Percentiles rank a stretch among this genome's conserved stretches.
phyloP scores from a whole-genome alignment of 1,139 yeast species.

The Hyphopichia buzzinii region DNA sequence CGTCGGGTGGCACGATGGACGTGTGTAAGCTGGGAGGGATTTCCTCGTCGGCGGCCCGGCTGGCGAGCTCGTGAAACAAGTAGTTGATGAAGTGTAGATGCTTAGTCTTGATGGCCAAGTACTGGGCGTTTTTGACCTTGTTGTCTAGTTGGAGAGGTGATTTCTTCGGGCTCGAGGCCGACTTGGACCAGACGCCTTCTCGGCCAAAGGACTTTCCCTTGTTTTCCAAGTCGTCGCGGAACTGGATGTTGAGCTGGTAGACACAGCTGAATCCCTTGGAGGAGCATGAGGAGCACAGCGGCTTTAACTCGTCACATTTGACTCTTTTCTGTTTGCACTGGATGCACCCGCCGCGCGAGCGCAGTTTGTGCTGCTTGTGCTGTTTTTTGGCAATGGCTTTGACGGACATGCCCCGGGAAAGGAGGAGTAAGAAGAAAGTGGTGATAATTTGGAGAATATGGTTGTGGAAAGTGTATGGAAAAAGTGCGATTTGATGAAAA shows the following conservation, averaged over 20 bases:
- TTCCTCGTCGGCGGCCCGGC: constrained; percentile 8
- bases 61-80: constrained; percentile 11
- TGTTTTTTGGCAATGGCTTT: too few species aligned
- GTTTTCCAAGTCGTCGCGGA: constrained; percentile 28
- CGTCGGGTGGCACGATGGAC: constrained; percentile 22
- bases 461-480: too few species aligned
- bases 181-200: constrained; percentile 29
- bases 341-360: constrained; percentile 30
- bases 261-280: constrained; percentile 28
- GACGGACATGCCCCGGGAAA: too few species aligned
- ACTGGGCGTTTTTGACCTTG: constrained; percentile 13
- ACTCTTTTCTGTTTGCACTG: constrained; percentile 31
- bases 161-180: constrained; percentile 10
- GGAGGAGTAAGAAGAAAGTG: too few species aligned
- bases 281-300: constrained; percentile 37
- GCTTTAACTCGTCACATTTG: constrained; percentile 48
- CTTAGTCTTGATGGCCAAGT: constrained; percentile 12
- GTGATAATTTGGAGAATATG: too few species aligned
- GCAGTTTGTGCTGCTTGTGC: too few species aligned
- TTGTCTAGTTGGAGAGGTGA: constrained; percentile 11
- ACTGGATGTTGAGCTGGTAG: constrained; percentile 23
- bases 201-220: constrained; percentile 30
- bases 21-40: constrained; percentile 11
- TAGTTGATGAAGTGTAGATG: constrained; percentile 20
- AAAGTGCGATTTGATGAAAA: too few species aligned